phyloP scores from a whole-genome alignment of 1,284 basidiomycete species.

The Moesziomyces antarcticus region DNA sequence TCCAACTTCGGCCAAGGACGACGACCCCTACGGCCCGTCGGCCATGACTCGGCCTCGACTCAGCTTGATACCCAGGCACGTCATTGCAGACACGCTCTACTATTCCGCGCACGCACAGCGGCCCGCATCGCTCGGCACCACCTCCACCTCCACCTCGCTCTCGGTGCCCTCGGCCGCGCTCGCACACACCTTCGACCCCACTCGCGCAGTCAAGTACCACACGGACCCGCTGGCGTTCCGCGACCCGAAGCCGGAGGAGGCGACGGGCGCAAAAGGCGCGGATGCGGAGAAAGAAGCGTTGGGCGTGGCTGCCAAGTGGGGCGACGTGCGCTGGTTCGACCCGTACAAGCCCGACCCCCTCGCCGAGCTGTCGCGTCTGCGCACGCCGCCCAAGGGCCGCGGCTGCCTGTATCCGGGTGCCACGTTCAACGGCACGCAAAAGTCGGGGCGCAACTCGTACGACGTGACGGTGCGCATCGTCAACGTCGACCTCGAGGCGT shows the following conservation, averaged over 20 bases:
- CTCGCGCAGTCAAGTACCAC: slow-evolving; percentile 31
- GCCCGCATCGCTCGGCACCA: slow-evolving; percentile 23
- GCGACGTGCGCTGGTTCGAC: slow-evolving; percentile 48
- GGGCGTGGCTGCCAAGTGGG: slow-evolving; percentile 11
- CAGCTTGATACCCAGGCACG: slow-evolving; percentile 28
- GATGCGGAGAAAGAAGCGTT: slow-evolving; percentile 7
- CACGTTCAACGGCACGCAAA: slow-evolving; percentile 61
- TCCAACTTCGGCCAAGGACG: slow-evolving; percentile 9
- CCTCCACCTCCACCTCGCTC: slow-evolving; percentile 32
- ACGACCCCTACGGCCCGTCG: slow-evolving; percentile 46
- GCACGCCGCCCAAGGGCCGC: slow-evolving; percentile 31
- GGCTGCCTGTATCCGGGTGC: slow-evolving; percentile 64
- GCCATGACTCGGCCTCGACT: slow-evolving; percentile 50
- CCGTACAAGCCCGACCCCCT: slow-evolving; percentile 52
- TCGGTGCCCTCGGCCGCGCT: slow-evolving; percentile 20
- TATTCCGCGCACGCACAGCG: slow-evolving; percentile 18
- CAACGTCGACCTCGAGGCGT: slow-evolving; percentile 61
- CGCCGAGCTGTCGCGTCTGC: slow-evolving; percentile 39
- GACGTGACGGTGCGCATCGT: slow-evolving; percentile 63
- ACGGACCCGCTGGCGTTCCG: slow-evolving; percentile 14
- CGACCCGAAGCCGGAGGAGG: not conserved
- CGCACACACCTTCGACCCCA: slow-evolving; percentile 15
- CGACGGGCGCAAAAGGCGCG: slow-evolving; percentile 5
- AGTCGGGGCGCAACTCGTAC: slow-evolving; percentile 60
- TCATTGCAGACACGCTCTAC: slow-evolving; percentile 37